Evolutionary conservation across 768 basidiomycete genomes (phyloP).

Genomic region (Termitomyces sp.): DNA sequence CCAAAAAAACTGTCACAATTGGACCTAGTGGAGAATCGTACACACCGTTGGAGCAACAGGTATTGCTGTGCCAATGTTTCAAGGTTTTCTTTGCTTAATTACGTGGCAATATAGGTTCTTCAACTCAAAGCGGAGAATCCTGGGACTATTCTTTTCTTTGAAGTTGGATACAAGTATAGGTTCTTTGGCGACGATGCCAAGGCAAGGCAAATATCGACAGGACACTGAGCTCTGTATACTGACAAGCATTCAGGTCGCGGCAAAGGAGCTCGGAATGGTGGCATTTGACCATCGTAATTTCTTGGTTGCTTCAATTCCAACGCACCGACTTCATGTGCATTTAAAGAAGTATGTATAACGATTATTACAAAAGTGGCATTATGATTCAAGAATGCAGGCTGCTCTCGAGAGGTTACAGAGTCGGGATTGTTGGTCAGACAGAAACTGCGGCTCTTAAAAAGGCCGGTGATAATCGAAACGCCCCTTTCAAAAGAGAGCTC

Average conservation of each 20-base stretch:
- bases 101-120: constrained; percentile 34
- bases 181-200: constrained; percentile 85
- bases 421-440: constrained; percentile 76
- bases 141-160: constrained; percentile 68
- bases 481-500: constrained; percentile 68
- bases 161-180: constrained; percentile 79
- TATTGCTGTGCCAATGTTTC: constrained; percentile 8
- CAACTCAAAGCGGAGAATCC: constrained; percentile 60
- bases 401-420: constrained; percentile 73
- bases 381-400: constrained; percentile 32
- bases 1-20: constrained; percentile 36
- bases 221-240: background rate
- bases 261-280: constrained; percentile 73
- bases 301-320: constrained; percentile 68
- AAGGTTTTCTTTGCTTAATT: background rate
- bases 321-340: constrained; percentile 61
- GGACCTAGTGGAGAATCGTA: constrained; percentile 70
- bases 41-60: constrained; percentile 76
- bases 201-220: constrained; percentile 27
- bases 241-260: constrained; percentile 47
- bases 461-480: constrained; percentile 66
- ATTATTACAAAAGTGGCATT: background rate
- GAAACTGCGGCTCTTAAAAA: constrained; percentile 92
- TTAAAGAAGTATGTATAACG: constrained; percentile 56
- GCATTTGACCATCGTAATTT: constrained; percentile 71